Conservation (phyloP, 306 rosid genomes). For the Gillenia trifoliata region DNA sequence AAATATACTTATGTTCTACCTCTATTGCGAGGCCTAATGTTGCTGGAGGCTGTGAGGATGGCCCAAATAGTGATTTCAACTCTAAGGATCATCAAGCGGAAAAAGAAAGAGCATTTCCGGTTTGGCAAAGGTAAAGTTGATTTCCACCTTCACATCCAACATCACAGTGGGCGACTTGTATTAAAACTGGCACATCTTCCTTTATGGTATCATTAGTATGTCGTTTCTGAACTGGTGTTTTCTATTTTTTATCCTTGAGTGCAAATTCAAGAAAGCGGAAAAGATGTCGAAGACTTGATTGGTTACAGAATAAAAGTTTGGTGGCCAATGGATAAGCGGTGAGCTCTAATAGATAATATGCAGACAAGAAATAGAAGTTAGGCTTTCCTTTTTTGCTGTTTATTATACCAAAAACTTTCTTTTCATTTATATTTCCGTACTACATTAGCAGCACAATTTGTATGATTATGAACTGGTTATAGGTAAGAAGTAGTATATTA, state of each 20-base stretch:
- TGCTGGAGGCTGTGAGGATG: constrained; percentile 35
- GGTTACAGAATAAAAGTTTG: constrained; percentile 97
- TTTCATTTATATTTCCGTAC: background rate
- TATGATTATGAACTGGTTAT: background rate
- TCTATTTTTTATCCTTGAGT: constrained; percentile 35
- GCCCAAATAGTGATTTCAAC: constrained; percentile 36
- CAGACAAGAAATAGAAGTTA: background rate
- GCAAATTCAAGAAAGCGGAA: constrained; percentile 52
- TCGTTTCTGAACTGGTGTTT: constrained; percentile 24
- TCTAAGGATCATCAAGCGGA: constrained; percentile 37
- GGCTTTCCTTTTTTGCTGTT: background rate
- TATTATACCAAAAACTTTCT: background rate
- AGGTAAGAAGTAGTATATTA: too few species aligned
- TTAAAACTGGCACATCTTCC: background rate
- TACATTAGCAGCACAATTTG: background rate
- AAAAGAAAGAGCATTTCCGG: constrained; percentile 67
- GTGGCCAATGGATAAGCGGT: constrained; percentile 98
- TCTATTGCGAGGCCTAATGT: constrained; percentile 49
- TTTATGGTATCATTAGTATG: background rate
- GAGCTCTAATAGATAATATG: constrained; percentile 12
- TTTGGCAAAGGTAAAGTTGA: constrained; percentile 61
- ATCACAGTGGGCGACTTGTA: background rate
- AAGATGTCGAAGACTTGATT: constrained; percentile 68
- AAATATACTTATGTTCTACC: constrained; percentile 9
- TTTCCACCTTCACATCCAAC: background rate